These are phyloP conservation scores for Penicillium sp. DNA, from an alignment of 2,329 filamentous ascomycete species.

Conservation along the genomic window DNA sequence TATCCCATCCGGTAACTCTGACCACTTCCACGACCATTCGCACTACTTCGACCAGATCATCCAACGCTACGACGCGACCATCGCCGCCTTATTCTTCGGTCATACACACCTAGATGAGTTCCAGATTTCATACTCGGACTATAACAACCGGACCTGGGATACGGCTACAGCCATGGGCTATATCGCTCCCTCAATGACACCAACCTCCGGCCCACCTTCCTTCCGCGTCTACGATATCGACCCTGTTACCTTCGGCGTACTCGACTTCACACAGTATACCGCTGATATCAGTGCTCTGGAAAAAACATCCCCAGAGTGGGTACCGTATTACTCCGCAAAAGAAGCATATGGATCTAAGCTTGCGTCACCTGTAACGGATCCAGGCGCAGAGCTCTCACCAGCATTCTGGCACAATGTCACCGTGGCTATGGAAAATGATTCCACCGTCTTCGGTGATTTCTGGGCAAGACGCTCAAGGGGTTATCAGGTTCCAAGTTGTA, in stretches of 20 bases:
- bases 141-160: slow-evolving; percentile 41
- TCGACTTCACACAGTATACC: slow-evolving; percentile 57
- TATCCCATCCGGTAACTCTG: slow-evolving; percentile 54
- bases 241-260: slow-evolving; percentile 56
- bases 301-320: slow-evolving; percentile 51
- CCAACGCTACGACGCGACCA: slow-evolving; percentile 55
- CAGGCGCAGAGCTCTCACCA: slow-evolving; percentile 51
- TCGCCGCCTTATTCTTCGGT: slow-evolving; percentile 58
- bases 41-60: slow-evolving; percentile 57
- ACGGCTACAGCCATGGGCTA: slow-evolving; percentile 56
- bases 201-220: slow-evolving; percentile 56
- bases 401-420: slow-evolving; percentile 63
- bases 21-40: slow-evolving; percentile 56
- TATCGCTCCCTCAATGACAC: slow-evolving; percentile 57
- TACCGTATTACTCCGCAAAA: slow-evolving; percentile 58
- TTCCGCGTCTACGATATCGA: slow-evolving; percentile 63
- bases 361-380: slow-evolving; percentile 43
- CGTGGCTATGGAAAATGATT: slow-evolving; percentile 46
- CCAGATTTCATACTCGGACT: slow-evolving; percentile 56
- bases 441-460: slow-evolving; percentile 49
- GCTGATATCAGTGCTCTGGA: slow-evolving; percentile 53
- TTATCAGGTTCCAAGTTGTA: slow-evolving; percentile 45
- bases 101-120: slow-evolving; percentile 62
- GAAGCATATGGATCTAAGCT: slow-evolving; percentile 54
- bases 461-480: slow-evolving; percentile 52